These are phyloP conservation scores for Endoconidiophora polonica DNA, from an alignment of 2,329 filamentous ascomycete species.

Conservation along the genomic window DNA sequence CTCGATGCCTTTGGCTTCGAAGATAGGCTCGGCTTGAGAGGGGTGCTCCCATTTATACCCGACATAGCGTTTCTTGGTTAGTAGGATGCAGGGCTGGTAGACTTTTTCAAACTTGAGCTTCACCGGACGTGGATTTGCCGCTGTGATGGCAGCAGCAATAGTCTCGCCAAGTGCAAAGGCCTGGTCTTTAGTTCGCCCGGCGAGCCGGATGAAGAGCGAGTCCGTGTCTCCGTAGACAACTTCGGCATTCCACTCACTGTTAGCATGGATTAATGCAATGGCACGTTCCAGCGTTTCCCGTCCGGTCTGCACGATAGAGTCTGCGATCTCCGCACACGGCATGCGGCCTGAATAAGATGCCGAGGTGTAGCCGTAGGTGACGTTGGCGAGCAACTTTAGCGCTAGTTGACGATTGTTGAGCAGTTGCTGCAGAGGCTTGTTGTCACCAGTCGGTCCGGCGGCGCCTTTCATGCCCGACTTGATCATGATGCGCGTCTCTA, in stretches of 20 bases:
- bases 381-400: conserved; percentile 92
- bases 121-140: conserved; percentile 76
- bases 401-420: conserved; percentile 89
- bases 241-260: conserved; percentile 77
- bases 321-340: conserved; percentile 94
- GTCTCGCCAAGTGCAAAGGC: conserved; percentile 88
- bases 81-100: conserved; percentile 82
- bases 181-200: conserved; percentile 69
- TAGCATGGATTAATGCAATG: conserved; percentile 80
- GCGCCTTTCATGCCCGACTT: conserved; percentile 63
- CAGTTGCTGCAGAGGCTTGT: conserved; percentile 43
- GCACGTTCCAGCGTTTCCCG: conserved; percentile 88
- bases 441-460: background rate
- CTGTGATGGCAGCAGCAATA: conserved; percentile 73
- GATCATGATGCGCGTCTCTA: conserved; percentile 94
- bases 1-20: conserved; percentile 97
- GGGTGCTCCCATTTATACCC: conserved; percentile 88
- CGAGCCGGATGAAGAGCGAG: conserved; percentile 79
- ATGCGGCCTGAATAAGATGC: conserved; percentile 93
- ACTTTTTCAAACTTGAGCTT: conserved; percentile 99
- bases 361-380: conserved; percentile 95
- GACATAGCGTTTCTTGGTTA: conserved; percentile 96
- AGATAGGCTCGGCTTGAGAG: conserved; percentile 63
- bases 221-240: conserved; percentile 98
- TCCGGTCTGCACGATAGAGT: conserved; percentile 93